Conservation (phyloP, 169 alveolate species). For the Plasmodium gaboni region DNA sequence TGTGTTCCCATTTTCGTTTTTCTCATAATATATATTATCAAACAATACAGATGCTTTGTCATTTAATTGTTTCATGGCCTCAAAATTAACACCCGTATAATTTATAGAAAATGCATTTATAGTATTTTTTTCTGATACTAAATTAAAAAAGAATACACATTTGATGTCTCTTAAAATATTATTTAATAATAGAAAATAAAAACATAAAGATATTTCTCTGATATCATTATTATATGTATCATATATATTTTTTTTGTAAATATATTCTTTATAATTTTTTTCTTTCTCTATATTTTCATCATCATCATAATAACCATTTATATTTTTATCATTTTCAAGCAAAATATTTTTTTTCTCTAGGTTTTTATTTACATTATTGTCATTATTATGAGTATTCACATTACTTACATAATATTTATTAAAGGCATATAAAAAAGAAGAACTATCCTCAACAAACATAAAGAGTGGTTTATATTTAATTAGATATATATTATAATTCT, state of each 20-base stretch:
- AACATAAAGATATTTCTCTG: constrained; percentile 52
- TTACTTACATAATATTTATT: constrained; percentile 78
- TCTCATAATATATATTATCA: constrained; percentile 17
- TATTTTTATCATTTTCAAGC: constrained; percentile 18
- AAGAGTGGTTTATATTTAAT: constrained; percentile 81
- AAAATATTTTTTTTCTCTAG: constrained; percentile 16
- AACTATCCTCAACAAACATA: constrained; percentile 85
- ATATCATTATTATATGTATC: constrained; percentile 67
- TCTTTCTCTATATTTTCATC: constrained; percentile 33
- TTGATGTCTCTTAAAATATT: constrained; percentile 60
- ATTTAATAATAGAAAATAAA: constrained; percentile 66
- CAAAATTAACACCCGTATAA: constrained; percentile 48
- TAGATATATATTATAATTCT: constrained; percentile 73
- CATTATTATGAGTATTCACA: constrained; percentile 17
- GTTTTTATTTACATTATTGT: background rate
- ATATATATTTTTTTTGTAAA: constrained; percentile 65
- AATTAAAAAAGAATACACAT: constrained; percentile 56
- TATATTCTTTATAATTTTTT: constrained; percentile 79
- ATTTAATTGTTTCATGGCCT: constrained; percentile 22
- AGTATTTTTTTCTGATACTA: constrained; percentile 62
- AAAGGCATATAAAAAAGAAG: constrained; percentile 83
- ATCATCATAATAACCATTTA: background rate
- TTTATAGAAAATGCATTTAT: constrained; percentile 69
- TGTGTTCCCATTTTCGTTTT: background rate
- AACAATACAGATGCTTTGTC: constrained; percentile 29